Evolutionary conservation across 2,329 filamentous ascomycete species (phyloP).

Genomic region (Ascochyta pisi): DNA sequence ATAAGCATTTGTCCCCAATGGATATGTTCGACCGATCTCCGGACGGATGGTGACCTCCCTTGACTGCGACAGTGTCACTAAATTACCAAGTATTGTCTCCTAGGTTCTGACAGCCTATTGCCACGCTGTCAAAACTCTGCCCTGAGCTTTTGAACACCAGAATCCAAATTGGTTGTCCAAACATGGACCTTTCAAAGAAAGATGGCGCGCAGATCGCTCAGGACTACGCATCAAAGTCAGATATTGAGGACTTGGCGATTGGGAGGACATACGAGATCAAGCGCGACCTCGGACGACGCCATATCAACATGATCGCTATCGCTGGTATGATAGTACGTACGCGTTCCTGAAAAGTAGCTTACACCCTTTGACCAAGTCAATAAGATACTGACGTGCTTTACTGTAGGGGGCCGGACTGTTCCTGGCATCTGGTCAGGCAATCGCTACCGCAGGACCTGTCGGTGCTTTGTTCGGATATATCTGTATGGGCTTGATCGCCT

Average conservation of each 20-base stretch:
- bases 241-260: slow-evolving; percentile 3
- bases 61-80: no score
- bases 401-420: slow-evolving; percentile 8
- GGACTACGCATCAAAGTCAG: not conserved
- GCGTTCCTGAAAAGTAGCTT: no score
- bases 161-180: not conserved
- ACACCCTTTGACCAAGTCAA: no score
- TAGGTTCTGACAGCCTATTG: no score
- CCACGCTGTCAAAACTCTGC: no score
- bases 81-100: no score
- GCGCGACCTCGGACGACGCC: slow-evolving; percentile 16
- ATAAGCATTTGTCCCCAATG: no score
- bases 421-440: slow-evolving; percentile 6
- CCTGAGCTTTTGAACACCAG: no score
- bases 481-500: slow-evolving; percentile 14
- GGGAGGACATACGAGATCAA: slow-evolving; percentile 3
- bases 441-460: slow-evolving; percentile 6
- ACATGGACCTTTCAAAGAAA: not conserved
- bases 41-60: no score
- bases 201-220: not conserved
- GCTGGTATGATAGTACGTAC: slow-evolving; percentile 16
- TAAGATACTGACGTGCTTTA: no score
- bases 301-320: slow-evolving; percentile 25
- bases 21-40: no score
- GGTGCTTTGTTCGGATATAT: slow-evolving; percentile 5